These are phyloP conservation scores for Penicillium arizonense DNA, from an alignment of 495 filamentous ascomycete genomes.

Conservation along the genomic window DNA sequence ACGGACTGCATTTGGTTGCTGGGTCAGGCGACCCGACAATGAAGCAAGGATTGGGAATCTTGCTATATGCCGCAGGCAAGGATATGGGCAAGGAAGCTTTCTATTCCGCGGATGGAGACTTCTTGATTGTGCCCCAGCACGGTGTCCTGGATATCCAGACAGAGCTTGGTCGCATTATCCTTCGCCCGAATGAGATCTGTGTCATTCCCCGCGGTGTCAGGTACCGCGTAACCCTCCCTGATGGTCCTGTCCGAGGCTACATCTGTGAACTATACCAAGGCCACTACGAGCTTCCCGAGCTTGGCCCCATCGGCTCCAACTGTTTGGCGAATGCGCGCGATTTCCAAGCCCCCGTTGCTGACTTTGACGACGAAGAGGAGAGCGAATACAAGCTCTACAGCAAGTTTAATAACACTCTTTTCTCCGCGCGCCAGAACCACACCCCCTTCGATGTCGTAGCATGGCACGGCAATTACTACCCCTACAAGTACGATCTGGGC, in stretches of 20 bases:
- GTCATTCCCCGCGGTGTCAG: slow-evolving; percentile 79
- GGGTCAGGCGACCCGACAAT: slow-evolving; percentile 80
- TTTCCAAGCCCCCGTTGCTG: slow-evolving; percentile 80
- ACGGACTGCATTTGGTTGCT: slow-evolving; percentile 72
- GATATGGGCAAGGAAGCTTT: slow-evolving; percentile 79
- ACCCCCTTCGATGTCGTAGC: slow-evolving; percentile 82
- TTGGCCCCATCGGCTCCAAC: slow-evolving; percentile 87
- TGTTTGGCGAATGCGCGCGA: slow-evolving; percentile 85
- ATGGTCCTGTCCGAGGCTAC: slow-evolving; percentile 73
- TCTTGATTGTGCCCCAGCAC: slow-evolving; percentile 81
- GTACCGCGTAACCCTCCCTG: slow-evolving; percentile 68
- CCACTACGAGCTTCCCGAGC: slow-evolving; percentile 80
- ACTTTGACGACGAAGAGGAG: slow-evolving; percentile 62
- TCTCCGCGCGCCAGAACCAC: slow-evolving; percentile 68
- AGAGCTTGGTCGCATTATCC: slow-evolving; percentile 77
- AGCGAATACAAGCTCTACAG: slow-evolving; percentile 59
- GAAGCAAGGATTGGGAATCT: slow-evolving; percentile 79
- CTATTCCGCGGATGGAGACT: slow-evolving; percentile 89
- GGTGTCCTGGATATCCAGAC: slow-evolving; percentile 84
- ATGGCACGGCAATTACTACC: slow-evolving; percentile 77
- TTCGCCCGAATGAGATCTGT: slow-evolving; percentile 85
- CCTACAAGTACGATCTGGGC: slow-evolving; percentile 84
- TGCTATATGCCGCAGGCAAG: slow-evolving; percentile 77
- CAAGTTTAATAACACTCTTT: slow-evolving; percentile 81
- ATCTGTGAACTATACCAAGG: slow-evolving; percentile 84